Base-by-base conservation (phyloP, 1,284 basidiomycete species). In the Mycena sp. region DNA sequence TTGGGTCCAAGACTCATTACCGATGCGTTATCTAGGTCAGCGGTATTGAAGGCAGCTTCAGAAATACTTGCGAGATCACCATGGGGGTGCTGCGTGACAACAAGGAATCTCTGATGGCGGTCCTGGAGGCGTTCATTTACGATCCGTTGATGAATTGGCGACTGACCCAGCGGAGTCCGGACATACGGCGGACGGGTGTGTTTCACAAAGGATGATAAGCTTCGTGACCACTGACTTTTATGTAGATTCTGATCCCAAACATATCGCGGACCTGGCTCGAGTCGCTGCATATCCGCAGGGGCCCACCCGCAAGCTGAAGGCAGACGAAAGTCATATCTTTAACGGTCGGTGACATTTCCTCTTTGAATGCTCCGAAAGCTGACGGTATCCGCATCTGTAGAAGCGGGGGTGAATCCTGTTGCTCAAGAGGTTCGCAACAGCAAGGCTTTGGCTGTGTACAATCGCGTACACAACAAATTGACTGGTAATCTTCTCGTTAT, bases 81-180 rank as follows among this genome's bases (percentile, higher is more conserved):
- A 99, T 99, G 98, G 89, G 91, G 72, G 98, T 99, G 8, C 84
- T 99, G 72, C 92, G 98, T 44, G 96, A 95, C 72, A 99, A 99
- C 86, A 96, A 97, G 83, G 98, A 99, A 82, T 97, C 96, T 20
- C 88, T 99, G 71, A 95, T 99, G 92, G 98, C 98, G 14, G 95
- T 99, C 30, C 86, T 99, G 41, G 98, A 99, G 82, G 98, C 95
- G 20, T 96, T 96, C 79, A 92, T 96, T 18, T 96, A 96, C 76
- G 95, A 96, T 79, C 95, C 95, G 14, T 83, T 96, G 68, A 94
- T 96, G 79, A 95, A 95, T 77, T 96, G 95, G 95, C 87, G 93
- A 75, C 83, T 95, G 71, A 91, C 95, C 88, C 93, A 93, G 78
- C 87, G 90, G 4, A 92, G 93, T 69, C 89, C 86, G 59, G 91